Percentiles rank a stretch among this genome's conserved stretches.
These are phyloP conservation scores for Lactarius hatsudake DNA, from an alignment of 768 basidiomycete genomes.

Conservation along the genomic window DNA sequence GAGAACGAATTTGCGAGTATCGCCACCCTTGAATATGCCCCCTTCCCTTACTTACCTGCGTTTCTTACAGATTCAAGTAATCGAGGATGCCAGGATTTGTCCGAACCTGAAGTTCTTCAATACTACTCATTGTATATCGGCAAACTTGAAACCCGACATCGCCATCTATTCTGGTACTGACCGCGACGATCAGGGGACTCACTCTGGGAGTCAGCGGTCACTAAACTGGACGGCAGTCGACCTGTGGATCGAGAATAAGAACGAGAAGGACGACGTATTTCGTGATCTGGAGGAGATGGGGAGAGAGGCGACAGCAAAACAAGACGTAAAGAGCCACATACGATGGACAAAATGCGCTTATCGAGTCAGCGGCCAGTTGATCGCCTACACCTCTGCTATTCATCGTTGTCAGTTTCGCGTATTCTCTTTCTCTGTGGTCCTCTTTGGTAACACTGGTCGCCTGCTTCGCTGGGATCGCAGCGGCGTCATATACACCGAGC, in stretches of 20 bases:
- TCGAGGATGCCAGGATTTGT: neutral
- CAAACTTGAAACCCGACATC: constrained; percentile 6
- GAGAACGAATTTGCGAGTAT: neutral
- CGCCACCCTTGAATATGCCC: neutral
- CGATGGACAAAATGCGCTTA: too few relatives aligned
- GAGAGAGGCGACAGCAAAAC: too few relatives aligned
- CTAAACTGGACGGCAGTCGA: neutral
- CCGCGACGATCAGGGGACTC: neutral
- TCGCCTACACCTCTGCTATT: too few relatives aligned
- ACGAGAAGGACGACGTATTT: neutral
- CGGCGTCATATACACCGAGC: too few relatives aligned
- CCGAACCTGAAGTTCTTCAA: neutral
- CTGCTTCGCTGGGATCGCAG: too few relatives aligned
- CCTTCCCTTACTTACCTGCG: neutral
- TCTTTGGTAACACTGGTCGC: too few relatives aligned
- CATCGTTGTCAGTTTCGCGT: too few relatives aligned
- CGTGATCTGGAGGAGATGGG: too few relatives aligned
- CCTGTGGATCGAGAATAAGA: constrained; percentile 6
- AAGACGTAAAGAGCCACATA: too few relatives aligned
- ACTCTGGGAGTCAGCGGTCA: neutral
- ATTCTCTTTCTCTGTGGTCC: too few relatives aligned
- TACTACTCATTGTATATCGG: neutral
- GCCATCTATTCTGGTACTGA: neutral
- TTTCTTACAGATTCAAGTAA: neutral
- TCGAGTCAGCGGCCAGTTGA: too few relatives aligned